phyloP scores from a whole-genome alignment of 352 stramenopile species.

The Blastocystis sp. region DNA sequence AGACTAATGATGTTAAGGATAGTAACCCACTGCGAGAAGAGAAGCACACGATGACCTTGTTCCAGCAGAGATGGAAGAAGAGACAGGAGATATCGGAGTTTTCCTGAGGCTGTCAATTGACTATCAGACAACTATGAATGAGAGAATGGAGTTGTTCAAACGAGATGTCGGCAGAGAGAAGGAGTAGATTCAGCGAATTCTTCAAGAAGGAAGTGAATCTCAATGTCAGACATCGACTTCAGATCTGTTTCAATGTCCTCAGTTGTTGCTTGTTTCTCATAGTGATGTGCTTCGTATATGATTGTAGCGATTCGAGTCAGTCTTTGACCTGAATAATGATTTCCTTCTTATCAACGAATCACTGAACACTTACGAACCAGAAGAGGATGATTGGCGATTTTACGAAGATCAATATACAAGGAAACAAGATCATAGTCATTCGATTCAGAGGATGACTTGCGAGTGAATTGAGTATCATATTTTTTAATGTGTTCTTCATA shows the following conservation, averaged over 20 bases:
- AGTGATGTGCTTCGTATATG: neutral
- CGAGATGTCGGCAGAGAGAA: neutral
- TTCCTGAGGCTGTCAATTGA: neutral
- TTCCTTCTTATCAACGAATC: neutral
- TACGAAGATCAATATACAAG: conserved; percentile 2
- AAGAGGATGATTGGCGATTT: conserved; percentile 32
- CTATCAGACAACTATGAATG: neutral
- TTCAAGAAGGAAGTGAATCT: neutral
- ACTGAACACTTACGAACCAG: neutral
- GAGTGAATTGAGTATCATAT: neutral
- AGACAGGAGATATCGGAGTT: neutral
- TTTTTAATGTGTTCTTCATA: conserved; percentile 3
- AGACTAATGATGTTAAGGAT: conserved; percentile 41
- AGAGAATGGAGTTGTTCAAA: neutral
- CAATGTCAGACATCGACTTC: neutral
- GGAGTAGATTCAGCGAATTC: neutral
- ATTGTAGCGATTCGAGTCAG: neutral
- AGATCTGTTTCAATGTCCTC: neutral
- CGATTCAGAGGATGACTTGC: neutral
- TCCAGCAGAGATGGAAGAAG: neutral
- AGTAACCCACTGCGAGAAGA: conserved; percentile 28
- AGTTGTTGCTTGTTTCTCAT: neutral
- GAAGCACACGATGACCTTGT: neutral
- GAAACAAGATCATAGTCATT: neutral
- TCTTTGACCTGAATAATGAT: neutral